These are phyloP conservation scores for Colletotrichum australisinense DNA, from an alignment of 2,329 filamentous ascomycete genomes.

Conservation along the genomic window DNA sequence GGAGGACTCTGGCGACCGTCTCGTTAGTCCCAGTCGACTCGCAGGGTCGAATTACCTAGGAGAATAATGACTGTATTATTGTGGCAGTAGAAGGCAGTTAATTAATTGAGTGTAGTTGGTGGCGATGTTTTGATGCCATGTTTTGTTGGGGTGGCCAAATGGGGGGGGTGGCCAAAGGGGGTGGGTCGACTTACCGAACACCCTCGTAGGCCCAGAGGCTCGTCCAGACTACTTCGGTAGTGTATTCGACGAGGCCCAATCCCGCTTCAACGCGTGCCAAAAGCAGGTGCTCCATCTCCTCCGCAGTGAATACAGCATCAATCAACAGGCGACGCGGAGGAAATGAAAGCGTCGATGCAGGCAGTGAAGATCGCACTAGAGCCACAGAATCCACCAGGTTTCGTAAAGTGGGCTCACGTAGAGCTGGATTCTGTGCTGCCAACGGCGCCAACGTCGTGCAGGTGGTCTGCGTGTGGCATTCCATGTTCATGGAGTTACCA, in stretches of 20 bases:
- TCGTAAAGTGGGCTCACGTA: conserved; percentile 14
- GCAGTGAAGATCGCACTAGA: conserved; percentile 30
- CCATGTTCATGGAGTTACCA: not conserved
- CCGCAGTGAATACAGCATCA: conserved; percentile 18
- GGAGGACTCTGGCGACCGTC: too few relatives aligned
- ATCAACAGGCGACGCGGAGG: conserved; percentile 35
- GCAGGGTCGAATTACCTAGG: too few relatives aligned
- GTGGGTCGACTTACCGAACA: too few relatives aligned
- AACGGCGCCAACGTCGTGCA: not conserved
- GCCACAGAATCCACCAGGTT: conserved; percentile 20
- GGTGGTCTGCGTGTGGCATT: not conserved
- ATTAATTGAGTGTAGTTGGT: too few relatives aligned
- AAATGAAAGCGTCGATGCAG: conserved; percentile 34
- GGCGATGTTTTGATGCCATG: too few relatives aligned
- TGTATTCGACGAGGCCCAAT: not conserved
- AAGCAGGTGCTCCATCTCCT: conserved; percentile 13
- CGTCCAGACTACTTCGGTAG: not conserved
- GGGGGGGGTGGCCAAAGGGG: too few relatives aligned
- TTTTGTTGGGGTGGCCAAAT: too few relatives aligned
- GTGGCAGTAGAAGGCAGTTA: too few relatives aligned
- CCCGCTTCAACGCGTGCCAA: not conserved
- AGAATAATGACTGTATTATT: too few relatives aligned
- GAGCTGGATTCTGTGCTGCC: not conserved
- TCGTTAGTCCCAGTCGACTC: too few relatives aligned
- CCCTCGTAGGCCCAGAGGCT: not conserved